These are phyloP conservation scores for Pythium biforme DNA, from an alignment of 352 stramenopile species.

Conservation along the genomic window DNA sequence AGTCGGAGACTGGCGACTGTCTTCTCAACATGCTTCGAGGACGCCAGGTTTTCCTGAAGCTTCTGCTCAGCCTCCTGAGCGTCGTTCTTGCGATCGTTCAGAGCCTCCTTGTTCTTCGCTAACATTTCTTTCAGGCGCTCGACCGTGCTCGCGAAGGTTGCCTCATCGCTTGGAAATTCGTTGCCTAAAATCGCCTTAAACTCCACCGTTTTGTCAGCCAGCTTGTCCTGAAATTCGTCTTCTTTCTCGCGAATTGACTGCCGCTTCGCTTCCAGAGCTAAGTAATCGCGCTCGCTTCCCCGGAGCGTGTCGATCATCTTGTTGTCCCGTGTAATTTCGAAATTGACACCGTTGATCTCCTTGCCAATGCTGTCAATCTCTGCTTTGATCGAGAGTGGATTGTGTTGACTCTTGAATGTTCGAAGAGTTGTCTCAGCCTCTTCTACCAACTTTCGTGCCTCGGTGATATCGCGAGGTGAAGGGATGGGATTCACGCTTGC, in stretches of 20 bases:
- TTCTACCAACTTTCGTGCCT: conserved; percentile 44
- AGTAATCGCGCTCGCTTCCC: conserved; percentile 43
- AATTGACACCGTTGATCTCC: conserved; percentile 42
- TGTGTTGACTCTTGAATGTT: conserved; percentile 44
- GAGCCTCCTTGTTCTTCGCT: conserved; percentile 20
- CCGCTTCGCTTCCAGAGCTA: conserved; percentile 49
- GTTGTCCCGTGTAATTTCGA: conserved; percentile 43
- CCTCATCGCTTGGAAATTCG: conserved; percentile 32
- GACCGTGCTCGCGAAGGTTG: conserved; percentile 28
- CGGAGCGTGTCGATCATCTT: conserved; percentile 58
- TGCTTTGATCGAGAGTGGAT: conserved; percentile 34
- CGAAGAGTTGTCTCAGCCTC: conserved; percentile 48
- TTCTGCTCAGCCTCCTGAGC: conserved; percentile 33
- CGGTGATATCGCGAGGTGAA: conserved; percentile 46
- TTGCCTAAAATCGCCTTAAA: conserved; percentile 33
- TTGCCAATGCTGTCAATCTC: conserved; percentile 49
- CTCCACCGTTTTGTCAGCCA: conserved; percentile 48
- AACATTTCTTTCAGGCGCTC: conserved; percentile 31
- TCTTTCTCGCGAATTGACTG: conserved; percentile 44
- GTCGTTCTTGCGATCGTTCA: conserved; percentile 32
- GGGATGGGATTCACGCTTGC: conserved; percentile 38
- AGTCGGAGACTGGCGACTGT: conserved; percentile 32
- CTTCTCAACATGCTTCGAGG: conserved; percentile 52
- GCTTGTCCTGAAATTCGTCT: conserved; percentile 37
- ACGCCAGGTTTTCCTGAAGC: conserved; percentile 52